Conservation (phyloP, 345 rosid species). For the Moricandia arvensis region DNA sequence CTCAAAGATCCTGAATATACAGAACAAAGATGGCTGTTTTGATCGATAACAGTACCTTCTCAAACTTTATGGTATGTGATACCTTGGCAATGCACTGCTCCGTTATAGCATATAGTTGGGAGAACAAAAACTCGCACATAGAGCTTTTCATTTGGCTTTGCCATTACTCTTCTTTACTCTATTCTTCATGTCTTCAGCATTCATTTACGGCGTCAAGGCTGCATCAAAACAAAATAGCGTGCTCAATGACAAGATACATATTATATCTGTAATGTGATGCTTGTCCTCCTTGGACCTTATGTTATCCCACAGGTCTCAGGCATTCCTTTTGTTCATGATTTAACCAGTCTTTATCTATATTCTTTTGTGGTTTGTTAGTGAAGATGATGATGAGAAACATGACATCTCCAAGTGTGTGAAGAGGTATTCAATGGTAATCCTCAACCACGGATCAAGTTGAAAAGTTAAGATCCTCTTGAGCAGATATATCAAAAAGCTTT, state of each 20-base stretch:
- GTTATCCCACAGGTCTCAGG: background rate
- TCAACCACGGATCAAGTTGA: background rate
- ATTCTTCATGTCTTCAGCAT: background rate
- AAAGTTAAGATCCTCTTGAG: background rate
- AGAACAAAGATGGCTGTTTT: background rate
- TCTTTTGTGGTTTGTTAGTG: background rate
- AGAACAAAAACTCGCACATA: background rate
- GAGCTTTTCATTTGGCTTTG: background rate
- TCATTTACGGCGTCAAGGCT: background rate
- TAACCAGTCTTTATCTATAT: background rate
- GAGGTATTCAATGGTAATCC: background rate
- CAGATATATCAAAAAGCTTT: background rate
- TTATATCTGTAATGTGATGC: background rate
- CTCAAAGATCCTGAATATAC: too few relatives aligned
- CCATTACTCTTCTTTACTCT: background rate
- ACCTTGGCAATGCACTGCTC: slow-evolving; percentile 4
- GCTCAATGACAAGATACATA: background rate
- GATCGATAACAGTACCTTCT: background rate
- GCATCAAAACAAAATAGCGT: background rate
- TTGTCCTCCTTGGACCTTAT: background rate
- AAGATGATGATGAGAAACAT: background rate
- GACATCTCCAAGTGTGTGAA: background rate
- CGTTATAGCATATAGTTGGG: background rate
- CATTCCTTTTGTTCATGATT: background rate
- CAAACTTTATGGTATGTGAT: background rate